Evolutionary conservation across 139 green algal genomes (phyloP), one percentile per base, ranked within the genome.

Genomic region (Protoeuglena noctilucae): DNA sequence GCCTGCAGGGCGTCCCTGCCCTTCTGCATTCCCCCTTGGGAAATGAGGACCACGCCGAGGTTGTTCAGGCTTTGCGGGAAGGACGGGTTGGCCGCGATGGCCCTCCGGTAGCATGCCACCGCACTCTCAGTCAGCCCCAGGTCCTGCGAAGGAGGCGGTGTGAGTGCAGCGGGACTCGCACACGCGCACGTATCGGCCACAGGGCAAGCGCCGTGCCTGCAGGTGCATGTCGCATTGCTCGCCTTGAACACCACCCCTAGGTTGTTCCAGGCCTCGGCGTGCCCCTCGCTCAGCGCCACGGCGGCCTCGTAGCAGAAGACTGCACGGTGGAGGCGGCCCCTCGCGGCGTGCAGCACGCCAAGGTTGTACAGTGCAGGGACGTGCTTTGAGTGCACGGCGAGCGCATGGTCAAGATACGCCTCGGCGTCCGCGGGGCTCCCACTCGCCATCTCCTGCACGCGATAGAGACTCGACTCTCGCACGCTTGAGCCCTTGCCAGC

Each of bases 341-440:
- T 53, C 61, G 93, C 84, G 5, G 57, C 76, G 31, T 70, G 79
- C 6, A 77, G 80, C 7, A 95, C 85, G 0, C 82, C 89, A 29
- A 97, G 69, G 69, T 96, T 95, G 80, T 97, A 97, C 40, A 95
- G 62, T 2, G 88, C 86, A 5, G 95, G 79, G 0, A 77, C 61
- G 40, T 93, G 75, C 18, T 9, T 25, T 59, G 82, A 75, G 43
- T 71, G 57, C 25, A 79, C 58, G 2, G 67, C 62, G 45, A 90
- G 55, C 0, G 83, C 79, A 0, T 67, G 63, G 62, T 93, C 79
- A 48, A 86, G 88, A 30, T 77, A 34, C 0, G 57, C 28, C 0
- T 81, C 63, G 29, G 60, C 75, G 26, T 75, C 66, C 0, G 61
- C 48, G 2, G 17, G n/a, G 18, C 12, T 9, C 27, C 71, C 73